Conservation (phyloP, 2,329 filamentous ascomycete genomes). For the Akanthomyces muscarius region DNA sequence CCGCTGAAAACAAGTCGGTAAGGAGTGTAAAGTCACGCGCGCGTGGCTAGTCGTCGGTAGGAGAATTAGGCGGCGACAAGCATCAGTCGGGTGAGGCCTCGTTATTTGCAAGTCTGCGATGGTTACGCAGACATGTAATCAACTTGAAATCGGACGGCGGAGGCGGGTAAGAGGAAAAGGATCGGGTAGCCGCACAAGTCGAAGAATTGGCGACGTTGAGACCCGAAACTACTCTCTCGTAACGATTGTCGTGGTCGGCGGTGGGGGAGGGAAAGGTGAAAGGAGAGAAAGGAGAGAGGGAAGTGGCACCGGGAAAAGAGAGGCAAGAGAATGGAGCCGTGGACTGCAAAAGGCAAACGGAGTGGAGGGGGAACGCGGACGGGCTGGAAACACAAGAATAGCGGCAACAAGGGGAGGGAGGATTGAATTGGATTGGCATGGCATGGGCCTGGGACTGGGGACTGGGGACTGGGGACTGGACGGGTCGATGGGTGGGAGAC, state of each 20-base stretch:
- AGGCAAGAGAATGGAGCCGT: slow-evolving; percentile 13
- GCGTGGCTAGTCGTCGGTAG: slow-evolving; percentile 10
- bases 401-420: neutral
- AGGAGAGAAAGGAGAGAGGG: neutral
- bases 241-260: slow-evolving; percentile 13
- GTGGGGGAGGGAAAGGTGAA: slow-evolving; percentile 6
- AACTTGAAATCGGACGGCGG: neutral
- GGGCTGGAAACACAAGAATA: neutral
- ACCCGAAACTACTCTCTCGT: slow-evolving; percentile 6
- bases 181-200: slow-evolving; percentile 2
- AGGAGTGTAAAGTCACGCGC: slow-evolving; percentile 11
- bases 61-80: slow-evolving; percentile 3
- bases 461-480: neutral
- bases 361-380: neutral
- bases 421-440: neutral
- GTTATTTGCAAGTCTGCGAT: neutral
- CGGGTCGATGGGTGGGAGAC: neutral
- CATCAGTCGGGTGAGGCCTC: slow-evolving; percentile 8
- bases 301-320: slow-evolving; percentile 2
- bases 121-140: slow-evolving; percentile 15
- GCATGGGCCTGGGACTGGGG: neutral
- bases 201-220: slow-evolving; percentile 3
- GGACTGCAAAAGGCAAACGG: neutral
- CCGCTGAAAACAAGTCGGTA: slow-evolving; percentile 9
- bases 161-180: neutral